Evolutionary conservation across 306 rosid genomes (phyloP), one percentile per base, ranked within the genome.

Genomic region (Lagenaria siceraria): DNA sequence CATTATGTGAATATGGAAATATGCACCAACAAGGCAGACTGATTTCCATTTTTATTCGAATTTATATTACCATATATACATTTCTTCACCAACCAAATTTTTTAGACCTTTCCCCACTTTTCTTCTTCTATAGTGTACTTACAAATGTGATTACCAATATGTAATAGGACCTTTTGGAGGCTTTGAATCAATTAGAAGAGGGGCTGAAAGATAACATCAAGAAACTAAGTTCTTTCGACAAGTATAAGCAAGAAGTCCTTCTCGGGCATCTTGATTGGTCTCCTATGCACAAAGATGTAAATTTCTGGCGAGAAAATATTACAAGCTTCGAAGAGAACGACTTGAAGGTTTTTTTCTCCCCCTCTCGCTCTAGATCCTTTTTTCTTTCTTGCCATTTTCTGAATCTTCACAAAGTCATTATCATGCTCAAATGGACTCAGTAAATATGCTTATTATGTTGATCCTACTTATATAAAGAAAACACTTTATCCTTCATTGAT

Each of bases 231-330:
- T 96, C 99, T 68, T 96, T 85, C 75, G 99, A 96, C 63, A 87
- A 81, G 83, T 96, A 96, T 77, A 96, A 92, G 89, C 99, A 96
- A 88, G 99, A 89, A 87, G 96, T 89, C 80, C 96, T 92, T 80
- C 93, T 89, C 40, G 98, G 96, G 78, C 94, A 92, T 84, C 93
- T 92, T 86, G 99, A 92, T 75, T 96, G 99, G 99, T 87, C 98
- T 84, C 96, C 97, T 53, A 90, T 92, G 99, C 99, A 96, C 89
- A 96, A 96, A 83, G 98, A 92, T 85, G 84, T 89, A 69, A 74
- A 82, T 53, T 96, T 96, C 86, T 96, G 99, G 99, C 93, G 96
- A 19, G 99, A 96, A 60, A 96, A 96, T 82, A 84, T 92, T 68
- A 80, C 81, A 59, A 82, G 76, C 79, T 96, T 92, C 12, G 99